Base-by-base conservation (phyloP, 768 basidiomycete genomes). In the Cystofilobasidium macerans region DNA sequence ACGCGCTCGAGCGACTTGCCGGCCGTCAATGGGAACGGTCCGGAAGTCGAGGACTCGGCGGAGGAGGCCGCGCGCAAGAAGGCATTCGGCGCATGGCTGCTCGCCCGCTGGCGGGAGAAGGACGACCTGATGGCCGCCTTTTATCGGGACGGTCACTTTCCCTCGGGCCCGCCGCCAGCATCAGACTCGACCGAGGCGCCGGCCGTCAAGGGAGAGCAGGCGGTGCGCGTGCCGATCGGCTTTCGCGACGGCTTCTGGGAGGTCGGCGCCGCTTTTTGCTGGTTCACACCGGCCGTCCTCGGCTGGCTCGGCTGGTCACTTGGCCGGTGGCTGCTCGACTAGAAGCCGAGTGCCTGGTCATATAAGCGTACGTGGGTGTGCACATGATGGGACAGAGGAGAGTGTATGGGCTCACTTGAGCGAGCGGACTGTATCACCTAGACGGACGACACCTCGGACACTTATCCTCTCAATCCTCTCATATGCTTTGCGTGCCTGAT, bases 51-150 rank as follows among this genome's bases (percentile, higher is more conserved):
- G 6, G 76, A 80, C 47, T 75, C 73, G 30, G 81, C 83, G 0
- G 79, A 80, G 32, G 74, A 76, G 53, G 88, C 89, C 70, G 84
- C 83, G 71, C 12, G 45, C 32, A 5, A 12, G 38, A 40, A 51
- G 33, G 77, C 75, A 4, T 99, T 99, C 73, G 90, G 93, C 70
- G 54, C 76, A 16, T 99, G 95, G 95, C 77, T 98, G 61, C 77
- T 86, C 69, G 78, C 81, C 47, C 73, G 88, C 62, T 99, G 94
- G 93, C 76, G 77, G 45, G 84, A 86, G 72, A 98, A 99, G 77
- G 95, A 99, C 75, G 77, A 78, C 56, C 78, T 84, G 60, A 83
- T 98, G 74, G 82, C 82, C n/a, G 76, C 73, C 56, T 94, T 85
- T 74, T 80, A 82, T 60, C 78, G 81, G 53, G 78, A 77, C 0